These are phyloP conservation scores for Cephalotrichum gorgonifer DNA, from an alignment of 2,329 filamentous ascomycete genomes.

Conservation along the genomic window DNA sequence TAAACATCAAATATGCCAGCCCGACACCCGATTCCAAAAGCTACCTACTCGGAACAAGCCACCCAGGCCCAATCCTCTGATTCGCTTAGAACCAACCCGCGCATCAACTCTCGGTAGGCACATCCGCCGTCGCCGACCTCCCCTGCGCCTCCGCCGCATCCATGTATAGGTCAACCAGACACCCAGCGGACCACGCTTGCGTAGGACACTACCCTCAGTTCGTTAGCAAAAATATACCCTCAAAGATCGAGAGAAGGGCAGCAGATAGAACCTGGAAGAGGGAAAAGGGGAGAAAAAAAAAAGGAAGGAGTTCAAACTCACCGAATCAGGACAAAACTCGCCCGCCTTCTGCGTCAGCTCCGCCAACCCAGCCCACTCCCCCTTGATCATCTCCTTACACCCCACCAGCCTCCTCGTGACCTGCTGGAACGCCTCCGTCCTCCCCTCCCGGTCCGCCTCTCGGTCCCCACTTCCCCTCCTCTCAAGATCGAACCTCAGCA, in stretches of 20 bases:
- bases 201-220: constrained; percentile 60
- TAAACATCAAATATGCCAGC: no score
- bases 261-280: no score
- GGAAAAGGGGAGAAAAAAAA: constrained; percentile 13
- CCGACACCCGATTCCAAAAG: no score
- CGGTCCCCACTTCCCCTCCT: constrained; percentile 32
- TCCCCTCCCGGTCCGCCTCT: constrained; percentile 36
- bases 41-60: no score
- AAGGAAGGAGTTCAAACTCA: no score
- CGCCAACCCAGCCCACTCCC: constrained; percentile 79
- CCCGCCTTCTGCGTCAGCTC: constrained; percentile 91
- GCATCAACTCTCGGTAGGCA: neutral
- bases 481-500: constrained; percentile 81
- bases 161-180: constrained; percentile 91
- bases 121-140: neutral
- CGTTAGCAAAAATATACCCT: constrained; percentile 8
- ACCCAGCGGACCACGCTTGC: constrained; percentile 92
- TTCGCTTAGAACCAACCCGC: no score
- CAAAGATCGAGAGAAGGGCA: no score
- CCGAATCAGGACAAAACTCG: constrained; percentile 75
- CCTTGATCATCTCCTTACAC: constrained; percentile 80
- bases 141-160: constrained; percentile 58
- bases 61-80: no score
- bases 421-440: constrained; percentile 87
- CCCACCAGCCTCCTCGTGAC: constrained; percentile 72